Conservation (phyloP, 495 filamentous ascomycete genomes). For the Sordaria brevicollis region DNA sequence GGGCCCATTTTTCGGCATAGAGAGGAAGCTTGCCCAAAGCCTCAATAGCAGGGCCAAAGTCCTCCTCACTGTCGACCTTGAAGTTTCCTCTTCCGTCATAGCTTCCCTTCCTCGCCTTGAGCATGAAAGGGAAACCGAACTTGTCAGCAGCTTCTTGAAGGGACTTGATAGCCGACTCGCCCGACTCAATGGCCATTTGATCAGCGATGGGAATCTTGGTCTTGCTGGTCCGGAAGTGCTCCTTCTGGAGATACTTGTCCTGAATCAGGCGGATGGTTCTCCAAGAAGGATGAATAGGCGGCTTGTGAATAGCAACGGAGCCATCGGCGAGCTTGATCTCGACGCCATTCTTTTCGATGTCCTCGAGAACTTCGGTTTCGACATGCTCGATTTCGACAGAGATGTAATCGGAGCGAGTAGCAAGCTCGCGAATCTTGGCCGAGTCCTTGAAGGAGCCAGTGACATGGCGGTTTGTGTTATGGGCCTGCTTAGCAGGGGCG, state of each 20-base stretch:
- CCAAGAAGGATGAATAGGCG: constrained; percentile 77
- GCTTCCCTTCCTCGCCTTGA: constrained; percentile 85
- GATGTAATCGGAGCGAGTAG: constrained; percentile 67
- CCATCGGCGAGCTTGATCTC: constrained; percentile 36
- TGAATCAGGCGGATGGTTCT: constrained; percentile 84
- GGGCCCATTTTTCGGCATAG: constrained; percentile 87
- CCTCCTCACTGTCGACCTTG: constrained; percentile 53
- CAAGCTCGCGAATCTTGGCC: constrained; percentile 65
- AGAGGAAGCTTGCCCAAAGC: constrained; percentile 59
- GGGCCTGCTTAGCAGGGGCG: constrained; percentile 86
- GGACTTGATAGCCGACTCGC: constrained; percentile 40
- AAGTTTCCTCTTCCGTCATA: constrained; percentile 95
- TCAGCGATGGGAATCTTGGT: constrained; percentile 62
- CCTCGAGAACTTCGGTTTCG: constrained; percentile 81
- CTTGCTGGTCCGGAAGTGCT: constrained; percentile 49
- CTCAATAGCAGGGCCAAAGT: constrained; percentile 59
- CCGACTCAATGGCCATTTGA: constrained; percentile 47
- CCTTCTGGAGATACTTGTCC: constrained; percentile 92
- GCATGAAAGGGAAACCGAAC: constrained; percentile 83
- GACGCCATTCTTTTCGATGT: constrained; percentile 52
- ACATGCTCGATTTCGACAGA: constrained; percentile 99
- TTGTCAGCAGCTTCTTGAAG: constrained; percentile 52
- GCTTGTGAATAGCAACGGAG: constrained; percentile 27
- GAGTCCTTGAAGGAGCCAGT: constrained; percentile 77
- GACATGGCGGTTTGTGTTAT: constrained; percentile 61